Evolutionary conservation across 2,329 filamentous ascomycete species (phyloP).

Genomic region (Arthrobotrys pseudoclavata): DNA sequence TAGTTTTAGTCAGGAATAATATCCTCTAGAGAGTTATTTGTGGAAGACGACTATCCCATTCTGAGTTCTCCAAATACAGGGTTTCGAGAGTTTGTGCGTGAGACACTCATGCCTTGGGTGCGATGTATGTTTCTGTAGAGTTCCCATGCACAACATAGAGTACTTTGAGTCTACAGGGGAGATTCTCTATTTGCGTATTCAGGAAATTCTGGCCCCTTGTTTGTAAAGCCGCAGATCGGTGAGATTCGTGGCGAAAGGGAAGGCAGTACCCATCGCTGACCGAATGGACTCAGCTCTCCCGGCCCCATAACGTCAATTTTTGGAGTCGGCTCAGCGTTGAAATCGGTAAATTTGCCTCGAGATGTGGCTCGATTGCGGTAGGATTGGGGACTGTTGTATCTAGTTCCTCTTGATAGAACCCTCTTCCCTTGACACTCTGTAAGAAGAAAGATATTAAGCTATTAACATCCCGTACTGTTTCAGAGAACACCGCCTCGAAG

Average conservation of each 20-base stretch:
- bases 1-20: no score
- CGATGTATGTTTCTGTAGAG: not conserved
- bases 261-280: no score
- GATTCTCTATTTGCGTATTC: not conserved
- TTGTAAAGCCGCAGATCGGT: not conserved
- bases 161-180: not conserved
- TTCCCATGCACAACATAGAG: not conserved
- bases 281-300: no score
- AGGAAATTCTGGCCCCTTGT: not conserved
- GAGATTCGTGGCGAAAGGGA: slow-evolving; percentile 2
- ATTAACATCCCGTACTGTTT: not conserved
- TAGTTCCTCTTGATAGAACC: not conserved
- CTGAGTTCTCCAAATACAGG: slow-evolving; percentile 15
- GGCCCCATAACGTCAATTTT: not conserved
- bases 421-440: not conserved
- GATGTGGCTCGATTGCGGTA: no score
- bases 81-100: slow-evolving; percentile 17
- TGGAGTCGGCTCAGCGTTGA: not conserved
- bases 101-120: not conserved
- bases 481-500: not conserved
- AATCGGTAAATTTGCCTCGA: not conserved
- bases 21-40: no score
- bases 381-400: not conserved
- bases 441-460: not conserved
- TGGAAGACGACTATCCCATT: not conserved